These are phyloP conservation scores for Neoconidiobolus thromboides DNA, from an alignment of 371 early-diverging fungal species.

Conservation along the genomic window DNA sequence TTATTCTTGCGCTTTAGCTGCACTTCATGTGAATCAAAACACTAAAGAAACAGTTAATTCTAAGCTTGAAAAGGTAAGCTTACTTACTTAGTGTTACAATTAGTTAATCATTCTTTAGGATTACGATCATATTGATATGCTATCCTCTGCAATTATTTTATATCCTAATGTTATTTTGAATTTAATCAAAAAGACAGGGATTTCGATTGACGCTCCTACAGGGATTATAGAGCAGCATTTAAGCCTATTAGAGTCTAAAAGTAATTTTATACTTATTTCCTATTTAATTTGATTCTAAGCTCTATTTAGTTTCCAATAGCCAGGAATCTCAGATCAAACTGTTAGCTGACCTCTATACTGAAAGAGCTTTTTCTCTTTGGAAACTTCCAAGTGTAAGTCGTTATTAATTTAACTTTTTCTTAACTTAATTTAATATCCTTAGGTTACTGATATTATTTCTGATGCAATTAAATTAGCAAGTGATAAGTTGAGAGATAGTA, in stretches of 20 bases:
- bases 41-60: constrained; percentile 4
- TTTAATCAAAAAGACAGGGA: neutral
- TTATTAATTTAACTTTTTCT: too few relatives aligned
- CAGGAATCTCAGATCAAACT: too few relatives aligned
- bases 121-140: neutral
- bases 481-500: neutral
- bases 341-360: too few relatives aligned
- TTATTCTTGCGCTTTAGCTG: neutral
- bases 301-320: too few relatives aligned
- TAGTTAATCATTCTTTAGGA: constrained; percentile 6
- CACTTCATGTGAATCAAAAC: neutral
- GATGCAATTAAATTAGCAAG: neutral
- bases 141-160: neutral
- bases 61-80: neutral
- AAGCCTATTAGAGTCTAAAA: too few relatives aligned
- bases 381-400: too few relatives aligned
- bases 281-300: too few relatives aligned
- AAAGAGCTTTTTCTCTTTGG: too few relatives aligned
- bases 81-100: neutral
- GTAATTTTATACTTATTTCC: too few relatives aligned
- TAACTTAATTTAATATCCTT: too few relatives aligned
- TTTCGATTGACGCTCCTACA: neutral
- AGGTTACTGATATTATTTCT: too few relatives aligned
- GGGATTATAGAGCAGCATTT: too few relatives aligned
- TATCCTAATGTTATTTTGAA: neutral